Percentiles rank a stretch among this genome's conserved stretches.
Conservation (phyloP, 768 basidiomycete genomes). For the Lactarius vividus region DNA sequence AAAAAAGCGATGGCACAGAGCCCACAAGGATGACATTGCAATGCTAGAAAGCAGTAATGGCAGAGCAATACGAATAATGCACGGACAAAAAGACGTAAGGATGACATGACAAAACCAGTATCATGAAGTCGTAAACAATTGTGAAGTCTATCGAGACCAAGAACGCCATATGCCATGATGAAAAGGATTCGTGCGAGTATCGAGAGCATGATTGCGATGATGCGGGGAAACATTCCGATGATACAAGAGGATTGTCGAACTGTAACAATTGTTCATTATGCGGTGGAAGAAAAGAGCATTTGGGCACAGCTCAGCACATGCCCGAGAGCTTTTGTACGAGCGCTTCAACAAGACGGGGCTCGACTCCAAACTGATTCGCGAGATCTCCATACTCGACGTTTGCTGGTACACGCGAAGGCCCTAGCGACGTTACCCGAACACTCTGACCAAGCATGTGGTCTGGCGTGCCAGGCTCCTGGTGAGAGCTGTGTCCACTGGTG, state of each 20-base stretch:
- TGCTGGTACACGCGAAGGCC: conserved; percentile 38
- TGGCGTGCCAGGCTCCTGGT: conserved; percentile 22
- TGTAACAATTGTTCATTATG: conserved; percentile 15
- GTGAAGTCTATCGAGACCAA: conserved; percentile 20
- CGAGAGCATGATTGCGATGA: conserved; percentile 25
- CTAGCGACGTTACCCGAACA: conserved; percentile 64
- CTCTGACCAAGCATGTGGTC: conserved; percentile 43
- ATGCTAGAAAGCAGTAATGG: conserved; percentile 27
- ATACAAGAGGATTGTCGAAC: conserved; percentile 15
- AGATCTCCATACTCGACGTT: conserved; percentile 23
- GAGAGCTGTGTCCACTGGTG: conserved; percentile 24
- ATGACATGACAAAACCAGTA: conserved; percentile 28
- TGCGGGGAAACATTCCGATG: conserved; percentile 22
- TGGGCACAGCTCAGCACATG: conserved; percentile 20
- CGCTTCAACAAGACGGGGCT: conserved; percentile 25
- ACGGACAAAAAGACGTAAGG: conserved; percentile 18
- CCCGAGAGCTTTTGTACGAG: conserved; percentile 27
- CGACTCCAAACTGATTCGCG: conserved; percentile 27
- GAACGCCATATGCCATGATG: conserved; percentile 20
- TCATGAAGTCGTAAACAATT: conserved; percentile 26
- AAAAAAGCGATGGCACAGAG: conserved; percentile 14
- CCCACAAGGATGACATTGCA: conserved; percentile 18
- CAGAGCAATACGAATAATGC: conserved; percentile 28
- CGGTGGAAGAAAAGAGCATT: conserved; percentile 3
- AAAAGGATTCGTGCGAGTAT: conserved; percentile 25